Evolutionary conservation across 306 rosid genomes (phyloP), one percentile per base, ranked within the genome.

Genomic region (Erythrophleum fordii): DNA sequence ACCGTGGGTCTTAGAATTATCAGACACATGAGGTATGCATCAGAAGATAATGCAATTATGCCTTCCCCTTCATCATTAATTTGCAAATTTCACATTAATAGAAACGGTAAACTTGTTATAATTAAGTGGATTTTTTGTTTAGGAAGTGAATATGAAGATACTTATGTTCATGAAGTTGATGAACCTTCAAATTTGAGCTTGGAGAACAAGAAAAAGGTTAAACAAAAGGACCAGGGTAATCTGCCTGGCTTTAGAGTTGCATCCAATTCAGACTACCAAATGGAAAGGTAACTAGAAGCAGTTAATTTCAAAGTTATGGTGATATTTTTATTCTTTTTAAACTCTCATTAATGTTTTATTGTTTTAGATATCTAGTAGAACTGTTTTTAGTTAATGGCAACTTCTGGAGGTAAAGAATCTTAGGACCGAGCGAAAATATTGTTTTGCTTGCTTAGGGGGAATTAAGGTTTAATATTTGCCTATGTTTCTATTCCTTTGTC

Each of bases 211-310:
- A 89, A 69, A 80, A 88, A 86, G 85, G 82, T 82, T 69, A 77
- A 85, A 79, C 49, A 23, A 70, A 93, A 85, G 89, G 86, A 85
- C 74, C 83, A 66, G 62, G 87, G 85, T 81, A 76, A 79, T 86
- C 88, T 95, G 71, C 92, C 83, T 74, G 98, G 99, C 77, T 95
- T 93, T 81, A 91, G 85, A 85, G 84, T 85, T 80, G 91, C 96
- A 67, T 90, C 93, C 61, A 88, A 87, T 81, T 80, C 98, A 79
- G 97, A 92, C 89, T 90, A 88, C 76, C 93, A 83, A 86, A 84
- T 84, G 77, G 93, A 93, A 73, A 91, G 99, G 99, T 93, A 77
- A 69, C 44, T 46, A 20, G 79, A 79, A 81, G 76, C 81, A 74
- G 18, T 65, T 59, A 37, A 37, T 55, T 23, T 22, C 76, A 10